Percentiles rank a stretch among this genome's conserved stretches.
Conservation (phyloP, 306 rosid species). For the Trichosanthes truncata region DNA sequence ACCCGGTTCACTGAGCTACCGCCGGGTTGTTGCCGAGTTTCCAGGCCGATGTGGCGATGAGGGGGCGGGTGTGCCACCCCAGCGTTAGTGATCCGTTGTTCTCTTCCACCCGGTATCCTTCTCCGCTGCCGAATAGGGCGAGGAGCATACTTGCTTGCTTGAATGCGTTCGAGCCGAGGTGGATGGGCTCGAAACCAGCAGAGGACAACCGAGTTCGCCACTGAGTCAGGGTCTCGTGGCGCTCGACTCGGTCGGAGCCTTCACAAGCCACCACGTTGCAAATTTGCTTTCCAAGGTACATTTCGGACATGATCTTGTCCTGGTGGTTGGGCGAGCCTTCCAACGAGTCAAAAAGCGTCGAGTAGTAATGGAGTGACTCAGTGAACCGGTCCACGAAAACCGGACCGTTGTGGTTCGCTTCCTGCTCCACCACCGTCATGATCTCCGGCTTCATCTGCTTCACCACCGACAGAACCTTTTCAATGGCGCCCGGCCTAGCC, state of each 20-base stretch:
- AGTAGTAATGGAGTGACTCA: constrained; percentile 83
- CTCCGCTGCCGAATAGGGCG: constrained; percentile 62
- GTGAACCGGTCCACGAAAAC: constrained; percentile 72
- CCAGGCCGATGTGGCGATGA: constrained; percentile 91
- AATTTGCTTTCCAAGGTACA: constrained; percentile 82
- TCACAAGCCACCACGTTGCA: constrained; percentile 85
- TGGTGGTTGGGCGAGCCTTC: constrained; percentile 54
- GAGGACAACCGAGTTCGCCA: constrained; percentile 57
- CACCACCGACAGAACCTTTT: constrained; percentile 61
- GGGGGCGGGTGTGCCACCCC: constrained; percentile 87
- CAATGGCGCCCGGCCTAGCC: constrained; percentile 75
- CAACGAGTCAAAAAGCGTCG: constrained; percentile 83
- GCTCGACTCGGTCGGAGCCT: constrained; percentile 73
- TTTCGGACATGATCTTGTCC: constrained; percentile 73
- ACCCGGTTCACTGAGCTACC: constrained; percentile 29
- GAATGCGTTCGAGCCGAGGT: constrained; percentile 81
- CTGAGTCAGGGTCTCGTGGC: constrained; percentile 67
- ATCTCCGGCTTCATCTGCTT: constrained; percentile 72
- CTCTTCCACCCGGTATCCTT: constrained; percentile 85
- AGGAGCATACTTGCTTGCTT: constrained; percentile 86
- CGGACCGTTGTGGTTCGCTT: constrained; percentile 69
- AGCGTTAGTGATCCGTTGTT: constrained; percentile 62
- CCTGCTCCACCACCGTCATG: constrained; percentile 78
- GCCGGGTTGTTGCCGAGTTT: constrained; percentile 26
- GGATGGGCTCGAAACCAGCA: constrained; percentile 57